phyloP scores from a whole-genome alignment of 1,284 basidiomycete genomes.

The Pseudomicrostroma phylloplanum region DNA sequence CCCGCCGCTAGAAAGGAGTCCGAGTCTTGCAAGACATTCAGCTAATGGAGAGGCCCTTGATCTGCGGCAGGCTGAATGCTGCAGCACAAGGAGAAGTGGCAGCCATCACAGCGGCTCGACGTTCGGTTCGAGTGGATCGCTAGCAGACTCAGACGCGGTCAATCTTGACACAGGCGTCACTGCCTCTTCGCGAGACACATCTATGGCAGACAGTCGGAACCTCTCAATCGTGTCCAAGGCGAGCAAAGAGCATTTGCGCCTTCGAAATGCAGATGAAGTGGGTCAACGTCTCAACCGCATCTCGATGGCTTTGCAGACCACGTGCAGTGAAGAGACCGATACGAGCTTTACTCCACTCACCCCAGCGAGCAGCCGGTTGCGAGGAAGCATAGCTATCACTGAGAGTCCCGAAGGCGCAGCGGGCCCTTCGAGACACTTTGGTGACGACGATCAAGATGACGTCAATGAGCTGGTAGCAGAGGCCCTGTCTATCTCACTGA shows the following conservation, averaged over 20 bases:
- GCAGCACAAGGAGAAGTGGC: not conserved
- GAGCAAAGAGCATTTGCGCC: not conserved
- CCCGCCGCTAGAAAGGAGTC: too few relatives aligned
- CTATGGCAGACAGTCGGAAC: too few relatives aligned
- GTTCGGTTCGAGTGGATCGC: not conserved
- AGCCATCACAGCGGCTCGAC: not conserved
- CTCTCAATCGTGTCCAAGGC: not conserved
- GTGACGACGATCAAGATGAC: not conserved
- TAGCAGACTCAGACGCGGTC: not conserved
- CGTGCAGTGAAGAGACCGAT: not conserved
- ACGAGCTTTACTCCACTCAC: not conserved
- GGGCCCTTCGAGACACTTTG: not conserved
- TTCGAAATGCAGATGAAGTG: not conserved
- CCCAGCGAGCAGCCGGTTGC: too few relatives aligned
- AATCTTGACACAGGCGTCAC: not conserved
- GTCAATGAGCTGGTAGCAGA: not conserved
- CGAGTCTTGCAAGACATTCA: too few relatives aligned
- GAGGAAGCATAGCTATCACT: too few relatives aligned
- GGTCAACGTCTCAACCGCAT: not conserved
- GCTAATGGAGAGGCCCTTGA: too few relatives aligned
- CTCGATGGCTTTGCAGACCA: constrained; percentile 1
- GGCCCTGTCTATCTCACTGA: not conserved
- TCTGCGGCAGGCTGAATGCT: too few relatives aligned
- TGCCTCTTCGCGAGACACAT: not conserved
- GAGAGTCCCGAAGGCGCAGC: not conserved